Base-by-base conservation (phyloP, 2,329 filamentous ascomycete genomes). In the Fonsecaea erecta region DNA sequence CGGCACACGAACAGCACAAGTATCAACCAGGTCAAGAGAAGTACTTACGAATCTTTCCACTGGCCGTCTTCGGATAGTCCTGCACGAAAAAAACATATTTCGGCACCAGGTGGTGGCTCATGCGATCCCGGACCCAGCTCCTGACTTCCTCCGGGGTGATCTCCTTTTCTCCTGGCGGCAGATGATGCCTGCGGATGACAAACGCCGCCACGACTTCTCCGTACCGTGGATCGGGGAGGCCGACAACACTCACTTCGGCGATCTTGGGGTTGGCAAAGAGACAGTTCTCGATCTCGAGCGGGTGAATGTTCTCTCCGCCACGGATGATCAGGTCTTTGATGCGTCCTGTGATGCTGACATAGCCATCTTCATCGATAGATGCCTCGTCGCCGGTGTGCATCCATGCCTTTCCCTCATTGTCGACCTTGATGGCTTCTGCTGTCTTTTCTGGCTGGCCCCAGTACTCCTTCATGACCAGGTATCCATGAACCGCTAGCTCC, bases 361-460 rank as follows among this genome's bases (percentile, higher is more conserved):
- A 98, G 1, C 94, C 95, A 74, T 80, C 71, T 75, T 78, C 78
- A 77, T 96, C 30, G 85, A 98, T 96, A 59, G 82, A 80, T 1
- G 93, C 95, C 80, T 98, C 94, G 74, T 99, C 95, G 21, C 95
- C 95, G 0, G 90, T 96, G 77, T 88, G 83, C 90, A 98, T 95
- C 94, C 94, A 98, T 18, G 90, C 74, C 52, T 83, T 85, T 0
- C 83, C 77, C 9, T 84, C 78, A 3, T 52, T 52, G 43, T 73
- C 69, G 5, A 60, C 59, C 28, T 62, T 81, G 73, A 90, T 83
- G 4, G 90, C 92, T 74, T 91, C 89, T 0, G 81, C 80, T 0
- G 93, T 97, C 68, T 83, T 83, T 26, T 76, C 84, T 11, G 84
- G 82, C 73, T 96, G 92, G n/a, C 80, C 85, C 86, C 88, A 98